Evolutionary conservation across 805 yeast species (phyloP).

Genomic region (Candida anglica): DNA sequence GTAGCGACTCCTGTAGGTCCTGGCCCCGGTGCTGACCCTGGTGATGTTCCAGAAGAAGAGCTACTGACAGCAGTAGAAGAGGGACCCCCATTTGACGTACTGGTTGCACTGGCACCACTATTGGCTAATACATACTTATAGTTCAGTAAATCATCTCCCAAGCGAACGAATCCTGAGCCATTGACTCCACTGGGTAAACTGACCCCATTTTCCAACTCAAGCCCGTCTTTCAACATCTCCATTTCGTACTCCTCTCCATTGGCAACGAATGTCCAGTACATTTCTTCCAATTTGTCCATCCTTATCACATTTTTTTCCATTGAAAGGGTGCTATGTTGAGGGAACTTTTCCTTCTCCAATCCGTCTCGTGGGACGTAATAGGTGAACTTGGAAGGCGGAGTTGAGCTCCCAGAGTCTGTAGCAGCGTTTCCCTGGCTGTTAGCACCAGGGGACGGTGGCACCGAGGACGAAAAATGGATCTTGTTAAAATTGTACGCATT

Average conservation of each 20-base stretch:
- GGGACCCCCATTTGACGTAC: slow-evolving; percentile 2
- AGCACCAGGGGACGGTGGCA: slow-evolving; percentile 1
- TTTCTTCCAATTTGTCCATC: slow-evolving; percentile 29
- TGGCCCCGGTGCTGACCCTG: background rate
- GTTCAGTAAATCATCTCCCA: slow-evolving; percentile 25
- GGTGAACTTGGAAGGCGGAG: background rate
- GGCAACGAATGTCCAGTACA: slow-evolving; percentile 40
- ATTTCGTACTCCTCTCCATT: slow-evolving; percentile 25
- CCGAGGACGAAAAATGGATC: background rate
- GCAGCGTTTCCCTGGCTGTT: too few species aligned
- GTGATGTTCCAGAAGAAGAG: background rate
- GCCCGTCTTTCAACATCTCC: slow-evolving; percentile 13
- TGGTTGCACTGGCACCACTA: slow-evolving; percentile 11
- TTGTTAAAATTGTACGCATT: slow-evolving; percentile 9
- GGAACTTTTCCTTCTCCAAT: background rate
- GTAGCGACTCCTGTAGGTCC: background rate
- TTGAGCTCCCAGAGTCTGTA: background rate
- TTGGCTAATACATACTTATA: slow-evolving; percentile 19
- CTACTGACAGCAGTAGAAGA: slow-evolving; percentile 4
- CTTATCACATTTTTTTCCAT: slow-evolving; percentile 10
- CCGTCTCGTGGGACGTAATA: background rate
- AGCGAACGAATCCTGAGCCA: slow-evolving; percentile 31
- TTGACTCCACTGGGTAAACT: slow-evolving; percentile 24
- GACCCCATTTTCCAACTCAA: slow-evolving; percentile 24
- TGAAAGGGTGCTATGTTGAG: background rate